Evolutionary conservation across 495 filamentous ascomycete species (phyloP), one percentile per base, ranked within the genome.

Genomic region (Apodospora peruviana): DNA sequence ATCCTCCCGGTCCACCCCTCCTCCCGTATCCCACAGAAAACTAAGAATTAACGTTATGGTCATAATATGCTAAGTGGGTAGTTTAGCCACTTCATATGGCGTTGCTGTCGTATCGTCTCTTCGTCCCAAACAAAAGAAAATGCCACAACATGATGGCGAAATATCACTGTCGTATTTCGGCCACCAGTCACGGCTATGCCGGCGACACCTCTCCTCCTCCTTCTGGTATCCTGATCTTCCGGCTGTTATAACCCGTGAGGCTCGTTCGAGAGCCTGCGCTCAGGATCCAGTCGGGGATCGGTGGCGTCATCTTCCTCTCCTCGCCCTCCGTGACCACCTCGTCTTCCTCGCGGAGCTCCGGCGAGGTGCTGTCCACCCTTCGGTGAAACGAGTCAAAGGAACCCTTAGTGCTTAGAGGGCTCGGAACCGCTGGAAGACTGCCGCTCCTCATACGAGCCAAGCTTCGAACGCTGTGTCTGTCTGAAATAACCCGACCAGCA

Each of bases 371-470:
- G 48, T 49, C 57, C 16, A 27, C 53, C 53, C 58, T 66, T 47
- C 48, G 61, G 22, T 41, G 29, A 37, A 75, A 68, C 40, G 66
- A 72, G 19, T 80, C 77, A 35, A 73, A 67, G 32, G 74, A 78
- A 20, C 66, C 66, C 40, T 74, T 72, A 14, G 75, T 66, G 35
- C 70, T 67, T 3, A 84, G 66, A 5, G 72, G 72, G 50, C 74
- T 80, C 0, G 75, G 66, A n/a, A 71, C 74, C 5, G 70, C 70
- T 4, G 84, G 71, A 5, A 83, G 68, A 57, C 79, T 84, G 18
- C 76, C 82, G 42, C 84, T 88, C 20, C 84, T 73, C 77, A 88
- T 83, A 10, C 84, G 76, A 18, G 71, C 78, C 43, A 88, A 67
- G n/a, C 70, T 74, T 18, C 66, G 70, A 41, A 72, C 67, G 57